Evolutionary conservation across 345 rosid species (phyloP), one percentile per base, ranked within the genome.

Genomic region (Eucalyptus victrix): DNA sequence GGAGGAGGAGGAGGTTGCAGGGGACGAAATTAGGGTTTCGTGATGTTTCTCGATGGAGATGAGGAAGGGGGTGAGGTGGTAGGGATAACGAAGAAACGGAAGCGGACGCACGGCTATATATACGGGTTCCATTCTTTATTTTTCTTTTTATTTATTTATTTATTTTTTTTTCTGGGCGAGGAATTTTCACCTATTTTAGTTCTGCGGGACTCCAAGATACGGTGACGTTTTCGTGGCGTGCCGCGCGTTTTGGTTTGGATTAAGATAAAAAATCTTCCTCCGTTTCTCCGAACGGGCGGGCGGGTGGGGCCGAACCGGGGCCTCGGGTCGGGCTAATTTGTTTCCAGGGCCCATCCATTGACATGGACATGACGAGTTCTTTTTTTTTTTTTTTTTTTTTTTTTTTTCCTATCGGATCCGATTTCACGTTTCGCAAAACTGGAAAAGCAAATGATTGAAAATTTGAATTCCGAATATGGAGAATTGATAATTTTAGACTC

Each of bases 11-110:
- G 67, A 60, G 67, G n/a, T 54, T 54, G 49, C 51, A 13, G 81
- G 26, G 5, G 83, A 24, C 18, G 88, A 40, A 44, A 67, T 72
- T 89, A 89, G 88, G 88, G 90, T 89, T 89, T 72, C 40, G 56
- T 19, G 49, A 3, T 7, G 16, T 56, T 56, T 56, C 62, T 24
- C 12, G 87, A 80, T 40, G 69, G 89, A 18, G 26, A 40, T 40
- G 89, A 53, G 50, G 34, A 65, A n/a, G 21, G 40, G 13, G 28
- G 13, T 14, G 85, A 21, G 47, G 28, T 40, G 9, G 44, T 76
- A 40, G 85, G 85, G 85, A 76, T 76, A 76, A 37, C 16, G 13
- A 76, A 6, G 85, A 40, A 21, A 76, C 24, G 85, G 30, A 40
- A 40, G 47, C 7, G 30, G 28, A 23, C 47, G 85, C 47, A 76